phyloP scores from a whole-genome alignment of 768 basidiomycete genomes.

The Pholiota microspora region DNA sequence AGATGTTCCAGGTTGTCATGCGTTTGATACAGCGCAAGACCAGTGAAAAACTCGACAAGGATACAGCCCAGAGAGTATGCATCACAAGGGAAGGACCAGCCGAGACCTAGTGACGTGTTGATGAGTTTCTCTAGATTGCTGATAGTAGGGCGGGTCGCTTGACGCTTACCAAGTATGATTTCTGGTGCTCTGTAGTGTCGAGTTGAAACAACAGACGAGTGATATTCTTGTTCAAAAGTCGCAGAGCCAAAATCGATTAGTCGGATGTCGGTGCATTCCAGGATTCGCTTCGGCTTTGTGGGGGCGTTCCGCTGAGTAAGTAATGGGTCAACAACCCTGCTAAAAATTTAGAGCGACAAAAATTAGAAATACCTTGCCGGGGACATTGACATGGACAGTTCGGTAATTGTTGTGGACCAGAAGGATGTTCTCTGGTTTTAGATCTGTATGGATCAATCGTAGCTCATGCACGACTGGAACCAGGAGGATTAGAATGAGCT shows the following conservation, averaged over 20 bases:
- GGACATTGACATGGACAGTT: conserved; percentile 53
- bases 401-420: conserved; percentile 84
- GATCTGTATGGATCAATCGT: conserved; percentile 93
- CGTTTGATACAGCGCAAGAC: conserved; percentile 97
- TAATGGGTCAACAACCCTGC: conserved; percentile 12
- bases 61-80: conserved; percentile 99
- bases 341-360: background rate
- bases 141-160: background rate
- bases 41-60: conserved; percentile 97
- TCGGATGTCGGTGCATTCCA: conserved; percentile 87
- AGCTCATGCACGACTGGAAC: conserved; percentile 82
- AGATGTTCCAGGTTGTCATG: conserved; percentile 99
- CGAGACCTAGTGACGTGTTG: conserved; percentile 61
- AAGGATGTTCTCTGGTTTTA: conserved; percentile 98
- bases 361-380: conserved; percentile 56
- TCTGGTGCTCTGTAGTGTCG: conserved; percentile 98
- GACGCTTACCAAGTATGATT: conserved; percentile 86
- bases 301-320: conserved; percentile 56
- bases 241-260: conserved; percentile 99
- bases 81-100: conserved; percentile 98
- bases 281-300: conserved; percentile 70
- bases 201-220: conserved; percentile 96
- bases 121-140: conserved; percentile 13
- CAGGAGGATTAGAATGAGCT: conserved; percentile 18
- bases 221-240: conserved; percentile 97